Conservation (phyloP, 2,329 filamentous ascomycete species). For the Penicillium rolfsii region DNA sequence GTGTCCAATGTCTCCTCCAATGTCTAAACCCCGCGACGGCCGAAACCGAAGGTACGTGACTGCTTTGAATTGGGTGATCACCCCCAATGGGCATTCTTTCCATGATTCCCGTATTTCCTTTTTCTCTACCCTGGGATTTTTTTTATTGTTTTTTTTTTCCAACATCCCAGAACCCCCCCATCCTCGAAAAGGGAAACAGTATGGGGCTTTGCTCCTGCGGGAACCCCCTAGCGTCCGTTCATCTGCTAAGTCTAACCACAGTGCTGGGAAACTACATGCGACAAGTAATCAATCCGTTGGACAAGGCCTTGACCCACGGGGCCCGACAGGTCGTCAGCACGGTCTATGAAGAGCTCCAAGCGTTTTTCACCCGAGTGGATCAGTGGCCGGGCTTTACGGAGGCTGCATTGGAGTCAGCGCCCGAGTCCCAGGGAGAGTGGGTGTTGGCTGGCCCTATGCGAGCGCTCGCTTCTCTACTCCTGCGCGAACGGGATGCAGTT, state of each 20-base stretch:
- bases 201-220: constrained; percentile 8
- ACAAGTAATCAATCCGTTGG: constrained; percentile 35
- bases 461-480: constrained; percentile 37
- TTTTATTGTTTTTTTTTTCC: background rate
- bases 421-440: constrained; percentile 6
- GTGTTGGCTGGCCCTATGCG: constrained; percentile 34
- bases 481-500: constrained; percentile 40
- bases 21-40: constrained; percentile 39
- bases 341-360: constrained; percentile 41
- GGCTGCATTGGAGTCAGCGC: background rate
- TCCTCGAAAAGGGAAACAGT: background rate
- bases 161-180: background rate
- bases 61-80: background rate
- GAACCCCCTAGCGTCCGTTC: constrained; percentile 25
- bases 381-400: constrained; percentile 18
- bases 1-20: constrained; percentile 44
- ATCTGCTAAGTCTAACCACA: constrained; percentile 35
- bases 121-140: background rate
- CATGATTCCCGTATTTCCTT: too few species aligned
- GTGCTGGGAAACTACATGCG: constrained; percentile 37
- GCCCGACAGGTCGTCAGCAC: constrained; percentile 40
- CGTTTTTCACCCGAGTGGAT: constrained; percentile 37
- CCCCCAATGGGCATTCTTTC: background rate
- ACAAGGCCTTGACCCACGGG: constrained; percentile 37
- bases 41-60: constrained; percentile 32